Conservation (phyloP, 371 early-diverging fungal genomes). For the Dinochytrium kinnereticum region DNA sequence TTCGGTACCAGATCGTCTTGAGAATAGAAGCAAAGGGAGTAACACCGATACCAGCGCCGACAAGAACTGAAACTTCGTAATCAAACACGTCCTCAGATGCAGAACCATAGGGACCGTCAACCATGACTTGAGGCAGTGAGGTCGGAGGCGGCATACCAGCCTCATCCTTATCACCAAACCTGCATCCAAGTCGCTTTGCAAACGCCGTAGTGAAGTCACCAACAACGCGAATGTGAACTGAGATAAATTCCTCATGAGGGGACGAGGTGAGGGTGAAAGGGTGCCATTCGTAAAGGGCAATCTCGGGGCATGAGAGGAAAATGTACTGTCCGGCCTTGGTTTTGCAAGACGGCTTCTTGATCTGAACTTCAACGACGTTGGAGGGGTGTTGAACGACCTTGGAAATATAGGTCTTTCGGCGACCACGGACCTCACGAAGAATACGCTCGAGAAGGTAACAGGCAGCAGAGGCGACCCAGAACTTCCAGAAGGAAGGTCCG, state of each 20-base stretch:
- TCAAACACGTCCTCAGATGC: conserved; percentile 87
- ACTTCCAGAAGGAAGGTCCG: conserved; percentile 81
- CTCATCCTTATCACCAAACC: conserved; percentile 57
- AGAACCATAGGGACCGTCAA: conserved; percentile 89
- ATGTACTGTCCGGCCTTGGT: conserved; percentile 75
- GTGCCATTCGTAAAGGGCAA: conserved; percentile 76
- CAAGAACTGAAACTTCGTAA: conserved; percentile 77
- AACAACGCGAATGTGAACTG: conserved; percentile 78
- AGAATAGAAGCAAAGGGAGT: conserved; percentile 65
- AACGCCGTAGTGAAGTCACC: conserved; percentile 84
- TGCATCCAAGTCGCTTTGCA: conserved; percentile 67
- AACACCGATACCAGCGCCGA: conserved; percentile 61
- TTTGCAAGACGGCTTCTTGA: conserved; percentile 63
- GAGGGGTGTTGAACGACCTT: conserved; percentile 71
- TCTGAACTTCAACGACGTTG: conserved; percentile 72
- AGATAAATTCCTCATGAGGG: conserved; percentile 77
- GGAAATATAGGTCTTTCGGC: conserved; percentile 67
- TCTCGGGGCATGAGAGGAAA: conserved; percentile 68
- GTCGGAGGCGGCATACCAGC: conserved; percentile 44
- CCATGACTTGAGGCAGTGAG: conserved; percentile 66
- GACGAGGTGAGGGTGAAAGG: conserved; percentile 88
- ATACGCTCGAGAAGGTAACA: conserved; percentile 75
- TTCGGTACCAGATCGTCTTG: conserved; percentile 61
- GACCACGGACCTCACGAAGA: conserved; percentile 72
- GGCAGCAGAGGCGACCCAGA: conserved; percentile 70